Percentiles rank a stretch among this genome's conserved stretches.
These are phyloP conservation scores for Salvia rosmarinus DNA, from an alignment of 257 asterid genomes.

Conservation along the genomic window DNA sequence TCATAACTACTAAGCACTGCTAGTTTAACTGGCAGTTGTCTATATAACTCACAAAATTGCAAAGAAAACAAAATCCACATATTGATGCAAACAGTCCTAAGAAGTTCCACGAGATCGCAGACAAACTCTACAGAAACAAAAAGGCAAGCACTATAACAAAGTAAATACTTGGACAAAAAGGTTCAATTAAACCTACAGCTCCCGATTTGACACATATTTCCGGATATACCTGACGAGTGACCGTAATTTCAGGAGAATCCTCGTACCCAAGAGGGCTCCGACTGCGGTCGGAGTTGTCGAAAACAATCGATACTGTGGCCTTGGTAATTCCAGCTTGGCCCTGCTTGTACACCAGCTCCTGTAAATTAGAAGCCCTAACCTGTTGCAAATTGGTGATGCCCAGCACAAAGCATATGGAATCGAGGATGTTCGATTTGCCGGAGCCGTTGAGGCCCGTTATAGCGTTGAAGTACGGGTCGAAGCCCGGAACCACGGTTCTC, in stretches of 20 bases:
- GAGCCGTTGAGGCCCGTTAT: conserved; percentile 95
- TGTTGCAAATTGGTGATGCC: conserved; percentile 98
- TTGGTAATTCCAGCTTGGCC: conserved; percentile 99
- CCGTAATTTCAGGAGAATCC: conserved; percentile 89
- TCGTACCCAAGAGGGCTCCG: conserved; percentile 96
- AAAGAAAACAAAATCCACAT: not conserved
- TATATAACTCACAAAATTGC: not conserved
- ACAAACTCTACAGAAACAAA: not conserved
- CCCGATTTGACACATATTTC: not conserved
- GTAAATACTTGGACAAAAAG: not conserved
- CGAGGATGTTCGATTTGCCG: conserved; percentile 95
- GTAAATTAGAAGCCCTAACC: conserved; percentile 97
- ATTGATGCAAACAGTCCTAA: not conserved
- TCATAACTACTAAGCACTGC: not conserved
- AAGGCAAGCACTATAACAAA: not conserved
- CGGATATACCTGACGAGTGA: conserved; percentile 86
- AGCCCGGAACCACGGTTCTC: conserved; percentile 87
- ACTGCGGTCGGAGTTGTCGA: conserved; percentile 79
- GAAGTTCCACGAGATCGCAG: not conserved
- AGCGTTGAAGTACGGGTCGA: conserved; percentile 93
- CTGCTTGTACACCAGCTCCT: conserved; percentile 99
- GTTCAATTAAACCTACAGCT: not conserved
- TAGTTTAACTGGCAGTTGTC: not conserved
- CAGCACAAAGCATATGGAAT: conserved; percentile 93
- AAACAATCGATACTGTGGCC: conserved; percentile 91